Base-by-base conservation (phyloP, 1,139 yeast species). In the Debaryomyces coudertii region DNA sequence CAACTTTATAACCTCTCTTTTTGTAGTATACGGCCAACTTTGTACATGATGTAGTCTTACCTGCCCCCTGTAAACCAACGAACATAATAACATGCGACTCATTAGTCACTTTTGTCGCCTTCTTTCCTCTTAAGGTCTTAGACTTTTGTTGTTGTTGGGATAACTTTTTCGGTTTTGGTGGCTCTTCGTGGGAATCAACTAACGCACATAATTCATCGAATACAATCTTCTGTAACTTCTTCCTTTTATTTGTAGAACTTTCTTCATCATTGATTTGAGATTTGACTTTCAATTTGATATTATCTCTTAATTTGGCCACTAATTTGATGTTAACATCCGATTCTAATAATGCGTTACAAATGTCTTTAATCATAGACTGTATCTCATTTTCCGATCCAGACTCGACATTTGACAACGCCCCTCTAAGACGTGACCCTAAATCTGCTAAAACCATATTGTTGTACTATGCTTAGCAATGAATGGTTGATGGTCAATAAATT, bases 21-120 rank as follows among this genome's bases (percentile, higher is more conserved):
- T 92, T 93, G 64, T 93, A 95, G 66, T 89, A 92, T 1, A 90
- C 95, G 0, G 99, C 99, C 56, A 93, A 76, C 65, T 93, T 93
- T 1, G 99, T 93, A 82, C 98, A 92, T 2, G 97, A 85, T 0
- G 99, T 93, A 23, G 99, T 93, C 66, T 93, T 93, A 79, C 99
- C 99, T 7, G 98, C 95, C 73, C 99, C 99, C 65, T 95, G 99
- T 52, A 93, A 76, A 61, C 99, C 99, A 47, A 93, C 99, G 77
- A 93, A 88, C 99, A 93, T 93, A 53, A 93, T 87, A 23, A 92
- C 88, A 53, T 75, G 76, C 36, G 74, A 65, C 30, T 63, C 62
- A 18, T 62, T 65, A 31, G 58, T 57, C 23, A 52, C 57, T 18
- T 56, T 54, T 2, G 63, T 54, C 3, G 65, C 62, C 51, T 61